These are phyloP conservation scores for Nitzschia sp. DNA, from an alignment of 108 stramenopile species.

Conservation along the genomic window DNA sequence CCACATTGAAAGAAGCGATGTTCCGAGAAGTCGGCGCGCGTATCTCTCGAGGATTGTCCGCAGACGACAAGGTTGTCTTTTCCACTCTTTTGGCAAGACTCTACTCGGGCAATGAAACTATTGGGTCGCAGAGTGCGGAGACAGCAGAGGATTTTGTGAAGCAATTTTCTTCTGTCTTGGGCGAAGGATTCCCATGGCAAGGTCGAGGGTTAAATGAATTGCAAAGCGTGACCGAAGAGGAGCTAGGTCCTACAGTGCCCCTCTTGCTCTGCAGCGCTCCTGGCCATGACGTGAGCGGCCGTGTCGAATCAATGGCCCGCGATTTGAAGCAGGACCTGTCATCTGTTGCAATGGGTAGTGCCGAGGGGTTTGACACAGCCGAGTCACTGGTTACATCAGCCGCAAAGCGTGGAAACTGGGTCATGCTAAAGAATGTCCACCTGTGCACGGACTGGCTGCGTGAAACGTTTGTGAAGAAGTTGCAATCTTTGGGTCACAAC, in stretches of 20 bases:
- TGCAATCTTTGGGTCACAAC: slow-evolving; percentile 71
- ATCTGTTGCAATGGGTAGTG: slow-evolving; percentile 94
- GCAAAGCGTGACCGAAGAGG: slow-evolving; percentile 65
- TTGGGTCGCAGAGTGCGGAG: slow-evolving; percentile 36
- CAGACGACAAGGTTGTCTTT: slow-evolving; percentile 95
- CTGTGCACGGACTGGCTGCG: slow-evolving; percentile 97
- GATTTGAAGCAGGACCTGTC: slow-evolving; percentile 70
- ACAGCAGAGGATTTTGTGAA: slow-evolving; percentile 58
- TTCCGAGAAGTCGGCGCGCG: slow-evolving; percentile 87
- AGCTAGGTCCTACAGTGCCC: slow-evolving; percentile 71
- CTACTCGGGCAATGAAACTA: slow-evolving; percentile 40
- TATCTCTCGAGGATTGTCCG: slow-evolving; percentile 83
- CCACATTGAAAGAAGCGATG: slow-evolving; percentile 59
- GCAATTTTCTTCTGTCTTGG: slow-evolving; percentile 64
- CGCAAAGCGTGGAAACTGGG: slow-evolving; percentile 92
- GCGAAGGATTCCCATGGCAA: slow-evolving; percentile 83
- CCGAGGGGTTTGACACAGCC: slow-evolving; percentile 89
- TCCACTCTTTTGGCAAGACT: slow-evolving; percentile 86
- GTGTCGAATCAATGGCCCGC: slow-evolving; percentile 91
- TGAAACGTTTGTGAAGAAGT: slow-evolving; percentile 91
- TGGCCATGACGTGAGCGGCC: slow-evolving; percentile 96
- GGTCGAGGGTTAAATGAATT: slow-evolving; percentile 91
- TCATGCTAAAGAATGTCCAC: slow-evolving; percentile 97
- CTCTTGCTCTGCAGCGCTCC: slow-evolving; percentile 92
- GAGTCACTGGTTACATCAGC: slow-evolving; percentile 78